Evolutionary conservation across 768 basidiomycete species (phyloP), one percentile per base, ranked within the genome.

Genomic region (Pleurotus salmoneostramineus): DNA sequence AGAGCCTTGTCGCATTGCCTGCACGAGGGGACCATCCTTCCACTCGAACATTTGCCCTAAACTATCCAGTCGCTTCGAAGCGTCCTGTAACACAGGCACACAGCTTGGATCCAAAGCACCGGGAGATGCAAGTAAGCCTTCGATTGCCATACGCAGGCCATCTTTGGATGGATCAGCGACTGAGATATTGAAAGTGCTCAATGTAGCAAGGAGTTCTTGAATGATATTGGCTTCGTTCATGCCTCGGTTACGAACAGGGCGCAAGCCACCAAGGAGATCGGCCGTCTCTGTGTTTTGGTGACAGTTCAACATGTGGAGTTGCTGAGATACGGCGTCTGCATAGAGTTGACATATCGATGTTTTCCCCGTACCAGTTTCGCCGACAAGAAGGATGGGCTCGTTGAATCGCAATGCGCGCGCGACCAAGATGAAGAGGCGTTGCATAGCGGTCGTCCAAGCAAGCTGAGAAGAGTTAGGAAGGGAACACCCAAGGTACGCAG

Each of bases 241-340:
- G 15, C 76, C 74, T 17, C 91, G 84, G 71, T 92, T 93, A 33
- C 96, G 85, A 8, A 93, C 75, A 4, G 96, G 96, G 35, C 96
- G 83, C 62, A 97, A 82, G 37, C 94, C 92, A 15, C 97, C 97
- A 51, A 98, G 92, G 21, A 99, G 77, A 68, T 99, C 97, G 8
- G 95, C 93, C 0, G 96, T 97, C 74, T 99, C 97, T 31, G 95
- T 98, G 67, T 97, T 98, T 71, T 97, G 95, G 68, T 99, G 97
- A 65, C 97, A 98, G 63, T 93, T 98, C 61, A 99, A 82, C 3
- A 85, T 78, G 63, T 88, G 75, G 31, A 99, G 76, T 36, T 69
- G 74, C 65, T 84, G 84, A 27, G 72, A 71, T 21, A 82, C 72
- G 1, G 84, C 84, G 45, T 87, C 80, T 0, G 97, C 90, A 62